Percentiles rank a stretch among this genome's conserved stretches.
Evolutionary conservation across 2,329 filamentous ascomycete genomes (phyloP).

Genomic region (Hypoxylon sp.): DNA sequence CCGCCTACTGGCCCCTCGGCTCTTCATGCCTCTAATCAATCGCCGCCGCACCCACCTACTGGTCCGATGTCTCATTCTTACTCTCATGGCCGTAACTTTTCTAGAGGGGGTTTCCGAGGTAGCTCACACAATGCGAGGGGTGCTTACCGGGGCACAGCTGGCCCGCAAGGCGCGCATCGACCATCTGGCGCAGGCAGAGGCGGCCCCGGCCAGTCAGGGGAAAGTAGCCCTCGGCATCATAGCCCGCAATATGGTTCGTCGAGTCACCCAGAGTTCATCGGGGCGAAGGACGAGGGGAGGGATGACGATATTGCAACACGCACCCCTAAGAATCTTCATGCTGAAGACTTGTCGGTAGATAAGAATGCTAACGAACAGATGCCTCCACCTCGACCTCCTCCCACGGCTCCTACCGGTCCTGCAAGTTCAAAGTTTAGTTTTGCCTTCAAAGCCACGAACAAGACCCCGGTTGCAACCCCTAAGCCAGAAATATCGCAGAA

Average conservation of each 20-base stretch:
- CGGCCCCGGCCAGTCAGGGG: conserved; percentile 49
- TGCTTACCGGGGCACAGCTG: conserved; percentile 68
- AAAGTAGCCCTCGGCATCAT: conserved; percentile 52
- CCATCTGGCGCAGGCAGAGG: conserved; percentile 58
- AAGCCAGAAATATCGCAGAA: conserved; percentile 77
- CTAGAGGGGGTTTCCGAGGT: conserved; percentile 69
- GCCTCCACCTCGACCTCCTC: conserved; percentile 63
- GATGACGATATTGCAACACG: conserved; percentile 73
- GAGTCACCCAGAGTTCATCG: conserved; percentile 47
- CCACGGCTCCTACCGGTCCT: conserved; percentile 67
- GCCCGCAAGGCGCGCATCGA: conserved; percentile 79
- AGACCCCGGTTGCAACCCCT: conserved; percentile 67
- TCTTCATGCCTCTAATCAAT: conserved; percentile 67
- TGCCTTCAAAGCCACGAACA: conserved; percentile 83
- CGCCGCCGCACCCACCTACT: conserved; percentile 68
- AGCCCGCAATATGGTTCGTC: conserved; percentile 50
- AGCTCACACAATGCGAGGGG: conserved; percentile 66
- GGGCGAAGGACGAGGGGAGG: conserved; percentile 55
- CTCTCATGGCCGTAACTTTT: conserved; percentile 60
- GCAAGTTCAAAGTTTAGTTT: conserved; percentile 86
- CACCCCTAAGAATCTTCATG: conserved; percentile 73
- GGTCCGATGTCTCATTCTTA: conserved; percentile 66
- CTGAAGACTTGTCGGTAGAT: conserved; percentile 71
- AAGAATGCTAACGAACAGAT: conserved; percentile 64
- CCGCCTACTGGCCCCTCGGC: conserved; percentile 66